phyloP scores from a whole-genome alignment of 192 early-diverging fungal species.

The Backusella macrospora region DNA sequence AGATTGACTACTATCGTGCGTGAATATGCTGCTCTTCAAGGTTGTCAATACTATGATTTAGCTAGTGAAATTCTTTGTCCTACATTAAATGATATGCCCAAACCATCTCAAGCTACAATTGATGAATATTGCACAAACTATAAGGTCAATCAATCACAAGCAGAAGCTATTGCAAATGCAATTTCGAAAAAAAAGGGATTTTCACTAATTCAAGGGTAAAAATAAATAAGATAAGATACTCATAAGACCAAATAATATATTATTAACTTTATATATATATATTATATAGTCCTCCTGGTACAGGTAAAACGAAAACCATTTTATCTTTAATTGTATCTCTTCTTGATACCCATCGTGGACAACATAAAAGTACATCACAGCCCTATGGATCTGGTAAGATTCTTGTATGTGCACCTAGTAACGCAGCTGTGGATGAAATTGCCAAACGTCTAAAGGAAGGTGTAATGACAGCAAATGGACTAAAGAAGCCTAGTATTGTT shows the following conservation, averaged over 20 bases:
- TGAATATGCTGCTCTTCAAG: constrained; percentile 80
- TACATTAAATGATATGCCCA: constrained; percentile 44
- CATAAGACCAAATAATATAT: no score
- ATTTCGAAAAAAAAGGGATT: constrained; percentile 71
- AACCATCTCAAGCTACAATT: neutral
- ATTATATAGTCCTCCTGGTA: constrained; percentile 56
- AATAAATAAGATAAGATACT: neutral
- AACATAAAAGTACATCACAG: neutral
- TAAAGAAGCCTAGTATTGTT: constrained; percentile 73
- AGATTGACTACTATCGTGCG: constrained; percentile 78
- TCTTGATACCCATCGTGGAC: constrained; percentile 37
- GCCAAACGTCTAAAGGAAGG: constrained; percentile 83
- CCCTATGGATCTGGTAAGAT: constrained; percentile 48
- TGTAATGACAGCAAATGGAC: constrained; percentile 62
- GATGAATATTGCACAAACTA: constrained; percentile 40
- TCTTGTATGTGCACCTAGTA: constrained; percentile 93
- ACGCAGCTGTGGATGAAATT: constrained; percentile 96
- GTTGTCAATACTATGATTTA: constrained; percentile 64
- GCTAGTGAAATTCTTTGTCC: constrained; percentile 67
- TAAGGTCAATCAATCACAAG: constrained; percentile 93
- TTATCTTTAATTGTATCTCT: constrained; percentile 79
- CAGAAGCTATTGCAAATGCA: constrained; percentile 76
- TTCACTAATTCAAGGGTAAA: constrained; percentile 83
- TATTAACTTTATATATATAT: neutral
- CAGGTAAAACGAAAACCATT: constrained; percentile 89